Base-by-base conservation (phyloP, 2,329 filamentous ascomycete genomes). In the Onygena corvina region DNA sequence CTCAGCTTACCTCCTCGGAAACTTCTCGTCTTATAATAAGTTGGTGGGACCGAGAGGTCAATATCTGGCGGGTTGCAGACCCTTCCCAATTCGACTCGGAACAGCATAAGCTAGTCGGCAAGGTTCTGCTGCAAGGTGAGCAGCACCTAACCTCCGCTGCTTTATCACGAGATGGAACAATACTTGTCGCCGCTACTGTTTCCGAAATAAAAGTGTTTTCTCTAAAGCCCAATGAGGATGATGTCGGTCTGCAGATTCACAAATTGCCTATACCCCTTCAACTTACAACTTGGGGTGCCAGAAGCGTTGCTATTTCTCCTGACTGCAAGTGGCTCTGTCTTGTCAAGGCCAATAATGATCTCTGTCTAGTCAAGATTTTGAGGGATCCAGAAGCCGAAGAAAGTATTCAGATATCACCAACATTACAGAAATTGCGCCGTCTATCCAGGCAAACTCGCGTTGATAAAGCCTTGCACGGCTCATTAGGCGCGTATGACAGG, bases 11-110 rank as follows among this genome's bases (percentile, higher is more conserved):
- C 30, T 89, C 86, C 56, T 84, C 89, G 2, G 72, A 81, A 1
- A 76, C 76, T 35, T 81, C 81, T 36, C 79, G 92, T 45, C 71
- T 95, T 18, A 70, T 98, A 21, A 78, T 92, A 60, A 86, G 86
- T 64, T 96, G 88, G 85, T 96, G 89, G 87, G 86, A 90, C 56
- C 77, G 84, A 50, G 85, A 93, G 63, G 74, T 96, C 45, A 81
- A 84, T 57, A 77, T 98, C 53, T 98, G 89, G 88, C 77, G 73
- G 34, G 68, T 84, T 18, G 62, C 64, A 29, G 57, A 68, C 63
- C 58, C 62, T 59, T 52, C 63, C 72, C 53, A 79, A 74, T 63
- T 75, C 27, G 51, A 60, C 40, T 59, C 65, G 14, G 71, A 76
- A 44, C 60, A 60, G 40, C 63, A 67, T 51, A 63, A 56, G 54